phyloP scores from a whole-genome alignment of 164 flowering plant genomes.

The Hamamelis virginiana region DNA sequence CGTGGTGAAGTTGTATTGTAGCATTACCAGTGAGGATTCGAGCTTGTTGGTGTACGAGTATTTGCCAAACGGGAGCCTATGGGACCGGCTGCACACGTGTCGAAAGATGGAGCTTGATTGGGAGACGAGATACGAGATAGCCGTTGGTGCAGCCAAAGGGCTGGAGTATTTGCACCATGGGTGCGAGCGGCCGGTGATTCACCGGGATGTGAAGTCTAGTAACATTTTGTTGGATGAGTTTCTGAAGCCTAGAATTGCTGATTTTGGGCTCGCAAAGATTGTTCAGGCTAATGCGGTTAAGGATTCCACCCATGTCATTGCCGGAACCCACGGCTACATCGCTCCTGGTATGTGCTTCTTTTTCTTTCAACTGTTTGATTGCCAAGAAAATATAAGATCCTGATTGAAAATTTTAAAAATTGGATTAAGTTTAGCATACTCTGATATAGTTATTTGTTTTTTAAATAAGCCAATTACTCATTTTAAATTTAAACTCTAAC shows the following conservation, averaged over 20 bases:
- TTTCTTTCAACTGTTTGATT: too few relatives aligned
- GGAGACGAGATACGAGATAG: constrained; percentile 57
- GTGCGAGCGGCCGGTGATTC: constrained; percentile 56
- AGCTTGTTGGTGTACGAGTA: constrained; percentile 71
- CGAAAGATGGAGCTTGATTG: constrained; percentile 47
- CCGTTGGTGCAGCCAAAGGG: constrained; percentile 64
- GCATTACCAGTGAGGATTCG: constrained; percentile 70
- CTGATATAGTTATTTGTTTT: too few relatives aligned
- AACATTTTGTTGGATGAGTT: constrained; percentile 75
- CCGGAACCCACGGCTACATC: constrained; percentile 67
- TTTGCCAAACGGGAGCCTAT: constrained; percentile 62
- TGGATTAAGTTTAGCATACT: too few relatives aligned
- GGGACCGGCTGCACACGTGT: constrained; percentile 55
- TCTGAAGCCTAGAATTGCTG: constrained; percentile 74
- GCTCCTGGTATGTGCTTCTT: constrained; percentile 52
- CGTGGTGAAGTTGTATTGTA: constrained; percentile 67
- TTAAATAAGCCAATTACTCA: too few relatives aligned
- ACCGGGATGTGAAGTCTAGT: constrained; percentile 81
- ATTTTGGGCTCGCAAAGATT: constrained; percentile 79
- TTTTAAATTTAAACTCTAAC: background rate
- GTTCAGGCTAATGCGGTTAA: constrained; percentile 30
- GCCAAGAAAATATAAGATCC: too few relatives aligned
- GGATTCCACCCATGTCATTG: constrained; percentile 52
- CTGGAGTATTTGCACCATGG: constrained; percentile 72
- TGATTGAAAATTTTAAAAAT: too few relatives aligned